Evolutionary conservation across 495 filamentous ascomycete species (phyloP).

Genomic region (Penicillium roqueforti): DNA sequence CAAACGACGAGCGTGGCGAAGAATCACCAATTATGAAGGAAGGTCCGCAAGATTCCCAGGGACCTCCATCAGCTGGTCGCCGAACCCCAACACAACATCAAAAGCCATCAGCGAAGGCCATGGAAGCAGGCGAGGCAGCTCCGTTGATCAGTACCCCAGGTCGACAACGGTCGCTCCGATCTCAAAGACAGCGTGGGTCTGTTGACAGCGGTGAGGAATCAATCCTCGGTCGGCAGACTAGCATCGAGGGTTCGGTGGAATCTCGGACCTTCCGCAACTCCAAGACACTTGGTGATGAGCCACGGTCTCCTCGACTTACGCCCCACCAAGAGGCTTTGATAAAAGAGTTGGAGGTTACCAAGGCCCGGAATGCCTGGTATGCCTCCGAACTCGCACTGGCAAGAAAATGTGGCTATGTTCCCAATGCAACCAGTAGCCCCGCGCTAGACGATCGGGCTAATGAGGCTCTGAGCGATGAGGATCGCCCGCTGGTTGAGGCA

Average conservation of each 20-base stretch:
- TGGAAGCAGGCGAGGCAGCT: slow-evolving; percentile 48
- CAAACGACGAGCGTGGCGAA: slow-evolving; percentile 44
- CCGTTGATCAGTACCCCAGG: slow-evolving; percentile 41
- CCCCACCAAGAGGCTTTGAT: slow-evolving; percentile 54
- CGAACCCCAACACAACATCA: slow-evolving; percentile 58
- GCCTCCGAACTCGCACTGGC: slow-evolving; percentile 90
- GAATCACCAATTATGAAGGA: slow-evolving; percentile 56
- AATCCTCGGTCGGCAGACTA: slow-evolving; percentile 38
- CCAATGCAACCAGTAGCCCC: slow-evolving; percentile 66
- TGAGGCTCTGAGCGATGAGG: slow-evolving; percentile 82
- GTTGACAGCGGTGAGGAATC: slow-evolving; percentile 47
- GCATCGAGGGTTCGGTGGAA: slow-evolving; percentile 44
- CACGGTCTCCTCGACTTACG: slow-evolving; percentile 42
- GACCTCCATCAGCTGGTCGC: slow-evolving; percentile 50
- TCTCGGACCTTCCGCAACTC: slow-evolving; percentile 40
- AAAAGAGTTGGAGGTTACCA: slow-evolving; percentile 77
- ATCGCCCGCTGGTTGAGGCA: slow-evolving; percentile 87
- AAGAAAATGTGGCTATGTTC: slow-evolving; percentile 78
- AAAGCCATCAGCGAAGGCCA: slow-evolving; percentile 41
- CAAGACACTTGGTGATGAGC: slow-evolving; percentile 38
- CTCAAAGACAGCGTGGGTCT: slow-evolving; percentile 40
- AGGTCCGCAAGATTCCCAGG: slow-evolving; percentile 38
- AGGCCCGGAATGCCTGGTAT: slow-evolving; percentile 92
- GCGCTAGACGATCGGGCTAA: slow-evolving; percentile 68
- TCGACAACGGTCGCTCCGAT: slow-evolving; percentile 43